Conservation (phyloP, 2,329 filamentous ascomycete species). For the Diaporthe eres region DNA sequence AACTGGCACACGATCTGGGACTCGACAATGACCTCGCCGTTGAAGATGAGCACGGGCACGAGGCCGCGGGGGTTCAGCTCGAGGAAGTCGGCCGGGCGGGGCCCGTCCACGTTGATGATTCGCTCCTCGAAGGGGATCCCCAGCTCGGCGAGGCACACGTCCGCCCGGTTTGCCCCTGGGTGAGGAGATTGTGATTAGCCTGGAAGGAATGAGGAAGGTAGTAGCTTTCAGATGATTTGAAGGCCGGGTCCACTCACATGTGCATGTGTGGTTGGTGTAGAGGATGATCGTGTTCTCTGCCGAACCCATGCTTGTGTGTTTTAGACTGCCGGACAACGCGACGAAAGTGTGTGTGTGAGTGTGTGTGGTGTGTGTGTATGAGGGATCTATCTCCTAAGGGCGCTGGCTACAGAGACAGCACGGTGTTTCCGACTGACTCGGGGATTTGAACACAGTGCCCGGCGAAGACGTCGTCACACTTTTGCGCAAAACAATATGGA, state of each 20-base stretch:
- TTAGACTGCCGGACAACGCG: neutral
- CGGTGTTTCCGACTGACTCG: neutral
- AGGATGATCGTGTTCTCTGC: conserved; percentile 61
- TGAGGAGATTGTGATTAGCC: neutral
- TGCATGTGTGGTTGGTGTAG: conserved; percentile 78
- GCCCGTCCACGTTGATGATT: conserved; percentile 76
- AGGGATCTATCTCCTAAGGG: neutral
- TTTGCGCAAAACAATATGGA: neutral
- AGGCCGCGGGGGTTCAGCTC: conserved; percentile 81
- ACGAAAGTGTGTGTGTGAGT: neutral
- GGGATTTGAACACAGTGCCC: neutral
- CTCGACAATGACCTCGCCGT: conserved; percentile 76
- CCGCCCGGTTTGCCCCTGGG: conserved; percentile 76
- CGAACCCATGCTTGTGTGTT: conserved; percentile 42
- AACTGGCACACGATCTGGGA: conserved; percentile 78
- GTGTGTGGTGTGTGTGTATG: neutral
- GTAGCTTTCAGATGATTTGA: neutral
- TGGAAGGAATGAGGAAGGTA: neutral
- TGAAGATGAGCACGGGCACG: conserved; percentile 78
- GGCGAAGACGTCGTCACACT: neutral
- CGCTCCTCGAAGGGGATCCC: conserved; percentile 75
- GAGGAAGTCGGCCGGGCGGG: conserved; percentile 79
- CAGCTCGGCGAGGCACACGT: conserved; percentile 76
- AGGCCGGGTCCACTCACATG: conserved; percentile 58
- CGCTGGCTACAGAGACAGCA: neutral